Evolutionary conservation across 805 yeast species (phyloP).

Genomic region (Saccharomycopsis fibuligera): DNA sequence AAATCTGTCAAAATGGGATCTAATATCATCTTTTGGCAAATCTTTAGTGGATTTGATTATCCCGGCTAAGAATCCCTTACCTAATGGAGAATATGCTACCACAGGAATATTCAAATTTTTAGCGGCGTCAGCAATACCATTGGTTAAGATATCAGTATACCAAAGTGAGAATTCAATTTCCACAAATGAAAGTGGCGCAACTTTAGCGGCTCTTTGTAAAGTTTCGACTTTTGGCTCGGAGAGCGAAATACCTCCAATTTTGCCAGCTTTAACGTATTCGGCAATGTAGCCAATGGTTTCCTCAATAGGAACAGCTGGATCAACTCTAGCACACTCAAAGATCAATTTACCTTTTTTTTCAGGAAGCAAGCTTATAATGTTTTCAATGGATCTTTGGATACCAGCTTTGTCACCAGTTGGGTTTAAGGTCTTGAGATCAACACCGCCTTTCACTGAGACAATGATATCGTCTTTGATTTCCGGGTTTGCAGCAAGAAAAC

Average conservation of each 20-base stretch:
- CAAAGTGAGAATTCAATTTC: constrained; percentile 78
- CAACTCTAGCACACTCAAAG: constrained; percentile 72
- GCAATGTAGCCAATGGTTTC: constrained; percentile 51
- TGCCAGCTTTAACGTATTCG: constrained; percentile 56
- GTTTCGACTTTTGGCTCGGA: constrained; percentile 66
- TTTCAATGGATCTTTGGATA: constrained; percentile 43
- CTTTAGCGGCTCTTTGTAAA: constrained; percentile 49
- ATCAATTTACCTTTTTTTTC: constrained; percentile 47
- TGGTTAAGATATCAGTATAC: constrained; percentile 50
- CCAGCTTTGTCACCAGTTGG: constrained; percentile 49
- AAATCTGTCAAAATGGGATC: constrained; percentile 50
- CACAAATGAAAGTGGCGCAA: constrained; percentile 56
- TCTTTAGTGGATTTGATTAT: constrained; percentile 38
- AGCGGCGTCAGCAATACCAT: constrained; percentile 60
- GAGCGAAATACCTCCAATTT: constrained; percentile 63
- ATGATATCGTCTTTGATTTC: constrained; percentile 49
- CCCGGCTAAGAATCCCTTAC: constrained; percentile 75
- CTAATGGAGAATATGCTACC: constrained; percentile 78
- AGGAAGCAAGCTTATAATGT: constrained; percentile 35
- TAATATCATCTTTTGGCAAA: constrained; percentile 51
- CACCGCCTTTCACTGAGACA: constrained; percentile 65
- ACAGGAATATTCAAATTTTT: constrained; percentile 56
- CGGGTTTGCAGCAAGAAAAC: constrained; percentile 53
- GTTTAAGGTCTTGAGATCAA: constrained; percentile 29
- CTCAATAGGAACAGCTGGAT: constrained; percentile 47